Conservation (phyloP, 1,284 basidiomycete species). For the Cryptococcus hybrid region DNA sequence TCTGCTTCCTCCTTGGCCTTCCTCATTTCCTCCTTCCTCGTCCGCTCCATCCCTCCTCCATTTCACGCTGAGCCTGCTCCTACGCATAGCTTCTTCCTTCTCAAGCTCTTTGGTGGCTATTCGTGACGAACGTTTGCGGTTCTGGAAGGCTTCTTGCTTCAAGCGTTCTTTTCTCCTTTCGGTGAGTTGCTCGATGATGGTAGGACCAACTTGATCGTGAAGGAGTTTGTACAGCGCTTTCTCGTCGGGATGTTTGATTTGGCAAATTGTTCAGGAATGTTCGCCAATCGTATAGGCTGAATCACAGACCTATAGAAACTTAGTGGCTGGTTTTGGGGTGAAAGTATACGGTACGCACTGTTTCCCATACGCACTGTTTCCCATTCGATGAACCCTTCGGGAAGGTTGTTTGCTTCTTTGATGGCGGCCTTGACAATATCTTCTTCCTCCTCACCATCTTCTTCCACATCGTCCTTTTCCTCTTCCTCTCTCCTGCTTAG, state of each 20-base stretch:
- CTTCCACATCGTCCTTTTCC: constrained; percentile 10
- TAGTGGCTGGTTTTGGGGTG: not conserved
- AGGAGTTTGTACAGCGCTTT: constrained; percentile 53
- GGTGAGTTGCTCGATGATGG: constrained; percentile 50
- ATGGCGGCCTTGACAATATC: constrained; percentile 37
- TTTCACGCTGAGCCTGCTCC: constrained; percentile 47
- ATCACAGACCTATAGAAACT: constrained; percentile 50
- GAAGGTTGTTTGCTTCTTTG: constrained; percentile 37
- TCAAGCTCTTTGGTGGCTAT: constrained; percentile 55
- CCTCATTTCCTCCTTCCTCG: constrained; percentile 44
- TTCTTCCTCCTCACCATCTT: constrained; percentile 28
- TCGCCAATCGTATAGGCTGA: constrained; percentile 54
- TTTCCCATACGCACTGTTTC: constrained; percentile 51
- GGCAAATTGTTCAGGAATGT: constrained; percentile 52
- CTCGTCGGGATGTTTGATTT: constrained; percentile 54
- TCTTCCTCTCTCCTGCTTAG: constrained; percentile 10
- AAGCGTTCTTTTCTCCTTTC: constrained; percentile 47
- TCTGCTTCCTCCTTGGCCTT: constrained; percentile 40
- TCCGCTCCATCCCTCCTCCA: constrained; percentile 52
- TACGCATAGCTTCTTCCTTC: constrained; percentile 49
- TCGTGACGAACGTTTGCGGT: constrained; percentile 56
- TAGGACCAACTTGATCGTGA: constrained; percentile 49
- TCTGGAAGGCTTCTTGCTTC: constrained; percentile 51
- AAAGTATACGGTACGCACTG: not conserved
- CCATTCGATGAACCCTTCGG: constrained; percentile 51